These are phyloP conservation scores for Kwoniella newhampshirensis DNA, from an alignment of 768 basidiomycete species.

Conservation along the genomic window DNA sequence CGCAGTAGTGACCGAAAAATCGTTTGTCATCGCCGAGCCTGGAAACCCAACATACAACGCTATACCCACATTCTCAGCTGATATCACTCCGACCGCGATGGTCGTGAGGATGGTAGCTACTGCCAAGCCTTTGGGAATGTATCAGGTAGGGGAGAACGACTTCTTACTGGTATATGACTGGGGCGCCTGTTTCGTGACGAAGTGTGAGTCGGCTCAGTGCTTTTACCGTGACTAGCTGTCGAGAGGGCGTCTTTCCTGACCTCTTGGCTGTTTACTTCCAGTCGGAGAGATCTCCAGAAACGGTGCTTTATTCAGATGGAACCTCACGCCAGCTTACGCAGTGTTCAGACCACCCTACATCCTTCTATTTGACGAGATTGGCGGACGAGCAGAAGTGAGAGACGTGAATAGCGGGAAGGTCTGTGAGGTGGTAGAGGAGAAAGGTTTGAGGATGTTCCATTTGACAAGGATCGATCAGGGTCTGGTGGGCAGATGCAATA, in stretches of 20 bases:
- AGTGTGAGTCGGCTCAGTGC: constrained; percentile 29
- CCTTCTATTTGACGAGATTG: constrained; percentile 38
- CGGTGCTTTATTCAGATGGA: constrained; percentile 42
- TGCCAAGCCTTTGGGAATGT: constrained; percentile 41
- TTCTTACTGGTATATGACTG: constrained; percentile 45
- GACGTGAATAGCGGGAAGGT: constrained; percentile 36
- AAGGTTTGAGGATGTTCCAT: constrained; percentile 26
- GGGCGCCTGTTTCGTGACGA: constrained; percentile 47
- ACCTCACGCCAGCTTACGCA: constrained; percentile 37
- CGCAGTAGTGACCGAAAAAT: constrained; percentile 37
- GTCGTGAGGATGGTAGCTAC: constrained; percentile 28
- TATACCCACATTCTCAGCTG: constrained; percentile 33
- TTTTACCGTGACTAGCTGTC: not conserved
- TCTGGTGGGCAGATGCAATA: constrained; percentile 20
- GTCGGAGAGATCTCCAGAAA: constrained; percentile 40
- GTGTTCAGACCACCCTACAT: constrained; percentile 36
- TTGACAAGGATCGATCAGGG: constrained; percentile 29
- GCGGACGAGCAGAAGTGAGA: constrained; percentile 35
- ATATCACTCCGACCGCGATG: constrained; percentile 14
- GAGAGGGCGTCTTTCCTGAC: not conserved
- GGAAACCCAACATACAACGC: constrained; percentile 38
- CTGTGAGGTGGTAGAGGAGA: constrained; percentile 41
- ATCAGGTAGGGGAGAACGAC: constrained; percentile 46
- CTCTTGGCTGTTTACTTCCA: constrained; percentile 11
- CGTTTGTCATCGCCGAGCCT: constrained; percentile 46